phyloP scores from a whole-genome alignment of 192 early-diverging fungal species.

The Coemansia sp. region DNA sequence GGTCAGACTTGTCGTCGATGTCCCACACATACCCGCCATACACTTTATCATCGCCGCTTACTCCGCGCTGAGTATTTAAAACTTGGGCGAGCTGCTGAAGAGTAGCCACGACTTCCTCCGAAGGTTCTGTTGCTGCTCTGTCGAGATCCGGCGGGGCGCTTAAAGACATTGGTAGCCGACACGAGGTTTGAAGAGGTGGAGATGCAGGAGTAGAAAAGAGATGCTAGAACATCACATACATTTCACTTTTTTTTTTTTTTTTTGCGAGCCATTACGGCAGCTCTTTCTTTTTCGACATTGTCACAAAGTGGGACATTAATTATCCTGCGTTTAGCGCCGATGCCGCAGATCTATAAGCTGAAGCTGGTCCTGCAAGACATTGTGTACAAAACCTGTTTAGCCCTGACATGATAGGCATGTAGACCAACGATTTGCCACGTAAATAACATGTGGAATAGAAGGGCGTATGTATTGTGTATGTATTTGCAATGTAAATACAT shows the following conservation, averaged over 20 bases:
- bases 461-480: not conserved
- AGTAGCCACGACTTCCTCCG: not conserved
- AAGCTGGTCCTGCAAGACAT: not conserved
- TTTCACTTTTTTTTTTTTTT: too few relatives aligned
- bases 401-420: too few relatives aligned
- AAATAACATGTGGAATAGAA: too few relatives aligned
- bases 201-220: not conserved
- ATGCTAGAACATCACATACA: not conserved
- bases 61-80: not conserved
- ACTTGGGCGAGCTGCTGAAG: not conserved
- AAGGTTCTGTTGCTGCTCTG: not conserved
- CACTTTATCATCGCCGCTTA: not conserved
- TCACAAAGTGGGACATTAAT: slow-evolving; percentile 5
- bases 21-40: slow-evolving; percentile 5
- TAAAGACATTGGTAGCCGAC: not conserved
- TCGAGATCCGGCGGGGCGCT: not conserved
- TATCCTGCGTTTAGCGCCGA: not conserved
- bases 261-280: not conserved
- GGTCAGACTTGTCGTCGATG: not conserved
- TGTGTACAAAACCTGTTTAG: not conserved
- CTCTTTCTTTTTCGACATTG: not conserved
- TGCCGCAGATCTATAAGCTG: not conserved
- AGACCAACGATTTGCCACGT: too few relatives aligned
- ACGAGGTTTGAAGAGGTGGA: not conserved
- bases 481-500: not conserved